phyloP scores from a whole-genome alignment of 345 rosid genomes.

The Salix suchowensis region DNA sequence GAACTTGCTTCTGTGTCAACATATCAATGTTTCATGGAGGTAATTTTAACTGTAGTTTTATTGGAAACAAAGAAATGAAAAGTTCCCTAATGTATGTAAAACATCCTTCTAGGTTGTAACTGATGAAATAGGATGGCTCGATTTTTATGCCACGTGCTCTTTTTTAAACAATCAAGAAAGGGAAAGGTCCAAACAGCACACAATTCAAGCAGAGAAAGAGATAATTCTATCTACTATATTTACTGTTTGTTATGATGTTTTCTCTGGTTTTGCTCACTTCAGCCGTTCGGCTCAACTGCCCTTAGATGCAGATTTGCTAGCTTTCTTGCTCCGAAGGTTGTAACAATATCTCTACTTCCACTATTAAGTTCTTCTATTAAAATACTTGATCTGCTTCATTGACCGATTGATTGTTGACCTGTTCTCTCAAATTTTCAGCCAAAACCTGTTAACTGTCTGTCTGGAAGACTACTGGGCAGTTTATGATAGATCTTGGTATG shows the following conservation, averaged over 20 bases:
- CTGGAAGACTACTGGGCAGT: constrained; percentile 65
- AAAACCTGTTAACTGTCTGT: constrained; percentile 45
- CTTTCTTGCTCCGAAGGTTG: constrained; percentile 60
- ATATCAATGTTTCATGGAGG: constrained; percentile 66
- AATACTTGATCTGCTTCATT: not conserved
- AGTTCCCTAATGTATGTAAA: not conserved
- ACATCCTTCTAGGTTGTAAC: constrained; percentile 41
- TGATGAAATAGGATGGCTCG: constrained; percentile 74
- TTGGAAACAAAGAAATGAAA: constrained; percentile 13
- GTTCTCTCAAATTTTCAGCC: constrained; percentile 36
- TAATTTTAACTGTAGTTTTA: constrained; percentile 16
- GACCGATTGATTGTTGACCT: constrained; percentile 8
- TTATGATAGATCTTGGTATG: constrained; percentile 55
- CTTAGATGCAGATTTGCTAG: constrained; percentile 42
- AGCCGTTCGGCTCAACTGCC: constrained; percentile 51
- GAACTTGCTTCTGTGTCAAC: constrained; percentile 43
- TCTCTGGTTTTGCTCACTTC: constrained; percentile 68
- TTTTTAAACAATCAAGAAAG: constrained; percentile 30
- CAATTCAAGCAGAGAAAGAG: constrained; percentile 65
- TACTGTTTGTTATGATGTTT: constrained; percentile 64
- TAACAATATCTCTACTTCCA: not conserved
- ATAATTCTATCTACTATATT: constrained; percentile 52
- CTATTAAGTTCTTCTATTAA: not conserved
- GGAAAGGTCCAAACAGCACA: constrained; percentile 44
- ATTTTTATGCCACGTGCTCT: constrained; percentile 39